Percentiles rank a stretch among this genome's conserved stretches.
phyloP scores from a whole-genome alignment of 495 filamentous ascomycete genomes.

The Trichoderma erinaceum region DNA sequence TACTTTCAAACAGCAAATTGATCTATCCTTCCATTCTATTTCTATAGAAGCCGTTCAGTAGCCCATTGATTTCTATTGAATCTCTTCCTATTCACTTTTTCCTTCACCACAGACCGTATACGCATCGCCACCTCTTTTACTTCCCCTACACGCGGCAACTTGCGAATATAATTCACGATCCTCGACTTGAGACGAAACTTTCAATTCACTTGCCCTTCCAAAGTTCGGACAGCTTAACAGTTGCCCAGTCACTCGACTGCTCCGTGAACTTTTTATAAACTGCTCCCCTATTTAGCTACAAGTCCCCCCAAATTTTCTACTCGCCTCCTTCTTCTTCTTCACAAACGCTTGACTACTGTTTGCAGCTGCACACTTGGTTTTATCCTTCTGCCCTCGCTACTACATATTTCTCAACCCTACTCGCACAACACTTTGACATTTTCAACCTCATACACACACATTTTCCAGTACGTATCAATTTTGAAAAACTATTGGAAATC shows the following conservation, averaged over 20 bases:
- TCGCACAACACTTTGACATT: no score
- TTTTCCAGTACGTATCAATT: background rate
- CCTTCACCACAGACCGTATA: background rate
- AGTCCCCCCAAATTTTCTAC: background rate
- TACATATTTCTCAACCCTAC: no score
- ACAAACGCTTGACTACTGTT: background rate
- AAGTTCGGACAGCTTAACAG: background rate
- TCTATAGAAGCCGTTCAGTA: background rate
- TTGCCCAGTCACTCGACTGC: background rate
- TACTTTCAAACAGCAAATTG: background rate
- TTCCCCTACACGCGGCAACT: background rate
- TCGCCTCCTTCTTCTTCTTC: background rate
- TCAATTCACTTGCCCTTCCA: background rate
- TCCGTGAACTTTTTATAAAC: background rate
- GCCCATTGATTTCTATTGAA: background rate
- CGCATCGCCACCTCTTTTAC: background rate
- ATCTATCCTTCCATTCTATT: background rate
- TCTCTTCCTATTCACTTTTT: background rate
- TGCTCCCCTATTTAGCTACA: background rate
- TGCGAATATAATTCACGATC: background rate
- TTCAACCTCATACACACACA: background rate
- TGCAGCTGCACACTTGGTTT: background rate
- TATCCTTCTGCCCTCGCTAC: background rate
- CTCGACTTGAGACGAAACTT: background rate
- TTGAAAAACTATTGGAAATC: background rate